Evolutionary conservation across 805 yeast species (phyloP).

Genomic region (Zygosaccharomyces gambellarensis): DNA sequence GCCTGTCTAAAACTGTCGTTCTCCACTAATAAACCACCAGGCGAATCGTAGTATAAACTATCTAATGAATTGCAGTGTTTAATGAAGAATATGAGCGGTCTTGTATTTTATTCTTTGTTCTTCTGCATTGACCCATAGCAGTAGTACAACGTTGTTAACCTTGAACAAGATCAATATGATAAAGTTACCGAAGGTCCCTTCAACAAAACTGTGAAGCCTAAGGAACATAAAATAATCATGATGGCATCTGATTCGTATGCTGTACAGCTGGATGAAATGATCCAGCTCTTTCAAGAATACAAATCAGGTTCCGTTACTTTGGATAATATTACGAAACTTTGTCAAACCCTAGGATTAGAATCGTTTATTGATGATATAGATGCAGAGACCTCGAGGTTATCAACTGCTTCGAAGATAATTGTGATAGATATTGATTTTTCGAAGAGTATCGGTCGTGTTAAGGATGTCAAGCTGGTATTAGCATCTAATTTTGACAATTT

Average conservation of each 20-base stretch:
- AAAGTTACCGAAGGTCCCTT: neutral
- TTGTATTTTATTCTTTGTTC: too few relatives aligned
- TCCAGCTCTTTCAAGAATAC: constrained; percentile 29
- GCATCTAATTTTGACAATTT: constrained; percentile 37
- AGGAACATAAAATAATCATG: neutral
- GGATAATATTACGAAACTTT: constrained; percentile 32
- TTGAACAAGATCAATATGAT: too few relatives aligned
- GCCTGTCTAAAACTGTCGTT: too few relatives aligned
- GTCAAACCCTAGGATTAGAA: constrained; percentile 34
- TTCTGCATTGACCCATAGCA: too few relatives aligned
- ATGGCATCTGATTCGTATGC: constrained; percentile 29
- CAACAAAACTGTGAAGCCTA: neutral
- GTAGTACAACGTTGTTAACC: too few relatives aligned
- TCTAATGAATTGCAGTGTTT: too few relatives aligned
- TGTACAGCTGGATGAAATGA: constrained; percentile 28
- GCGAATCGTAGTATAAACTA: too few relatives aligned
- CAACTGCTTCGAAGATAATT: constrained; percentile 36
- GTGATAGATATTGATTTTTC: constrained; percentile 36
- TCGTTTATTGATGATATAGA: constrained; percentile 33
- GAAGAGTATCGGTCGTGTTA: constrained; percentile 23
- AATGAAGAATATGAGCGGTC: too few relatives aligned
- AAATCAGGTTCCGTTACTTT: constrained; percentile 33
- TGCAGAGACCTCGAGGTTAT: constrained; percentile 26
- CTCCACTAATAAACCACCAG: too few relatives aligned
- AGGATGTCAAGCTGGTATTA: constrained; percentile 34